Percentiles rank a stretch among this genome's conserved stretches.
These are phyloP conservation scores for Aureobasidium namibiae DNA, from an alignment of 2,329 filamentous ascomycete genomes.

Conservation along the genomic window DNA sequence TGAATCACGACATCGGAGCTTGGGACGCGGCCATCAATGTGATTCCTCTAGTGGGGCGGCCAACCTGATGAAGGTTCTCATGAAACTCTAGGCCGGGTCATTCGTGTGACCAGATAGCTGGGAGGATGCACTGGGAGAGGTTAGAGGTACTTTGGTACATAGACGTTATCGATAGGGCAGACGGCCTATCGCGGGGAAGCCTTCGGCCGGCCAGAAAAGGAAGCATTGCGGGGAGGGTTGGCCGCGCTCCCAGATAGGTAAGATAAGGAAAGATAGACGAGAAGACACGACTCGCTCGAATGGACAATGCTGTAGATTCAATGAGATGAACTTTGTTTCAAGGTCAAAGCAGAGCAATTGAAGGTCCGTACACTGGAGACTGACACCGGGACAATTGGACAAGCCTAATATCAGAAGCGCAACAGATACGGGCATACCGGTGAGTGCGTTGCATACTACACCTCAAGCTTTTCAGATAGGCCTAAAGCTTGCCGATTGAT, in stretches of 20 bases:
- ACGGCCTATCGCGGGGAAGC: conserved; percentile 6
- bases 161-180: conserved; percentile 8
- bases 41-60: background rate
- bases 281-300: background rate
- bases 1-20: conserved; percentile 1
- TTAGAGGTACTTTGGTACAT: background rate
- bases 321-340: background rate
- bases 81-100: background rate
- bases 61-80: background rate
- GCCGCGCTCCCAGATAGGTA: background rate
- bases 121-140: background rate
- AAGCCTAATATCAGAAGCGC: no score
- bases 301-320: background rate
- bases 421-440: no score
- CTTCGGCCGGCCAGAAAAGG: background rate
- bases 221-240: background rate
- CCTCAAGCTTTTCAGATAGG: background rate
- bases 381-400: background rate
- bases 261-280: background rate
- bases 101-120: no score
- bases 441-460: no score
- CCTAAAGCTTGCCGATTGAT: background rate
- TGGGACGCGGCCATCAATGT: background rate
- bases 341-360: background rate
- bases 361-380: background rate